phyloP scores from a whole-genome alignment of 2,329 filamentous ascomycete genomes.

The Arthrinium puccinioides region DNA sequence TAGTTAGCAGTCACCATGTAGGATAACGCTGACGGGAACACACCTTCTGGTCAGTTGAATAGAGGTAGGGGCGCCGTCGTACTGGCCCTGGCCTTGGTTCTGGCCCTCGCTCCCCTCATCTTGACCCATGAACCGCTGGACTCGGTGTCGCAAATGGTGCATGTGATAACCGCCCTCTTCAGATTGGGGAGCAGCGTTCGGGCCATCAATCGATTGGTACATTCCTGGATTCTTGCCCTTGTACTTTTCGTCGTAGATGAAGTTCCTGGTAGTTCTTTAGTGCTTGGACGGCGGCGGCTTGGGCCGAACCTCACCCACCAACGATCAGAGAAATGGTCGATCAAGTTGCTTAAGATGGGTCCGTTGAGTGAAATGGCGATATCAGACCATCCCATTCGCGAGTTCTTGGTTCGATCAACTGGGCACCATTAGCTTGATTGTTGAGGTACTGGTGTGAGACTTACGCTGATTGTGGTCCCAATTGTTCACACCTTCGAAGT shows the following conservation, averaged over 20 bases:
- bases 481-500: conserved; percentile 69
- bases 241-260: conserved; percentile 82
- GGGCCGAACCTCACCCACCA: conserved; percentile 44
- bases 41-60: conserved; percentile 46
- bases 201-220: conserved; percentile 29
- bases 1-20: too few relatives aligned
- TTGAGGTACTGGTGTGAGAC: conserved; percentile 8
- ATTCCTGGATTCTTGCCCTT: conserved; percentile 39
- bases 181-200: too few relatives aligned
- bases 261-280: conserved; percentile 51
- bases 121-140: conserved; percentile 30
- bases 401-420: conserved; percentile 70
- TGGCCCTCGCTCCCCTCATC: conserved; percentile 22
- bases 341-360: conserved; percentile 66
- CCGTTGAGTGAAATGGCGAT: conserved; percentile 71
- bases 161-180: too few relatives aligned
- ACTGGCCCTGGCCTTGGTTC: neutral
- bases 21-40: too few relatives aligned
- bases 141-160: conserved; percentile 32
- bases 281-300: neutral
- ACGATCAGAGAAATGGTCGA: conserved; percentile 72
- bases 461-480: conserved; percentile 75
- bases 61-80: neutral
- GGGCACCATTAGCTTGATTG: conserved; percentile 6
- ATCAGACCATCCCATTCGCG: conserved; percentile 91